Base-by-base conservation (phyloP, 768 basidiomycete genomes). In the Asterophora lycoperdoides region DNA sequence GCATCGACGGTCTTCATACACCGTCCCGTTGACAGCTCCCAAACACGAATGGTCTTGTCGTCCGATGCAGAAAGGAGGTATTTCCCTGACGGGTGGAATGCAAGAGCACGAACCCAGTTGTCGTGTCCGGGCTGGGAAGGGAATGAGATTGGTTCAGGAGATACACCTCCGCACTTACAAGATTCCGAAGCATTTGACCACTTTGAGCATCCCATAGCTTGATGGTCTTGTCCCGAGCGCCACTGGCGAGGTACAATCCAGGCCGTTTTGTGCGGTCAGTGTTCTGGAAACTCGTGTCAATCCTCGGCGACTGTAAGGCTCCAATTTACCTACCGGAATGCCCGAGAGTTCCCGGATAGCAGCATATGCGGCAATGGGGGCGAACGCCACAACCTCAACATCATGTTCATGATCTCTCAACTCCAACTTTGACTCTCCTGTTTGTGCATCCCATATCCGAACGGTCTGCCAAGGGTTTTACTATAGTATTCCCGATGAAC, bases 81-180 rank as follows among this genome's bases (percentile, higher is more conserved):
- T 65, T 93, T 93, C 13, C 93, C 93, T 8, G 81, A 81, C 0
- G 93, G 93, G 66, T 94, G 93, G 72, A 94, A 94, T 14, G 87
- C 81, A 37, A 95, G 74, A 1, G 84, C 87, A 48, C 90, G 82
- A 43, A 95, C 76, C 93, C 93, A 95, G 58, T 92, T 91, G 65
- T 93, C 90, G 60, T 95, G 86, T 10, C 87, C 87, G 32, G 78
- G 73, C 81, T 86, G 13, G 32, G 14, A 26, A 32, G 20, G n/a
- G 20, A 41, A 45, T 29, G 19, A 51, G 34, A 44, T 49, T 36
- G 54, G 32, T 58, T 28, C 42, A 40, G 15, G 4, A 44, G 14
- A 30, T 48, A 35, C 23, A 48, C n/a, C n/a, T 15, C 20, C 53
- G 18, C 46, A 65, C 78, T 49, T 55, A 87, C 88, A 48, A 94